Percentiles rank a stretch among this genome's conserved stretches.
phyloP scores from a whole-genome alignment of 2,329 filamentous ascomycete species.

The Sordariomycetes sp. region DNA sequence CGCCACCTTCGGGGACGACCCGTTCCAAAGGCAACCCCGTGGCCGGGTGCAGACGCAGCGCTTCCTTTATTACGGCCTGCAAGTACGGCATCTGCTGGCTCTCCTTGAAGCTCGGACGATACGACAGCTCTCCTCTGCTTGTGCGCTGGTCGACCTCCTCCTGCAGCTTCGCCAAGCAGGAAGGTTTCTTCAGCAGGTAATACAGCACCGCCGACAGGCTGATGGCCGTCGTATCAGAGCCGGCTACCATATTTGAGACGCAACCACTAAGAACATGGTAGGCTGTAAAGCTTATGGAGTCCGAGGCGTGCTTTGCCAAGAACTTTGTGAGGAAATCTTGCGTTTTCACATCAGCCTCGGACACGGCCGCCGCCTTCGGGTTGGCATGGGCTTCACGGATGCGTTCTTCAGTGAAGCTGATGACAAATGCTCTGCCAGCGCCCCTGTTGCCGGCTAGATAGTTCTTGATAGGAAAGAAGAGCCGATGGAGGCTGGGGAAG shows the following conservation, averaged over 20 bases:
- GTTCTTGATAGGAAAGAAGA: conserved; percentile 10
- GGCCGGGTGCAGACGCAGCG: conserved; percentile 38
- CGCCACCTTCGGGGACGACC: conserved; percentile 33
- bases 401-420: conserved; percentile 16
- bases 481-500: conserved; percentile 37
- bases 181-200: conserved; percentile 25
- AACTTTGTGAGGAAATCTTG: conserved; percentile 12
- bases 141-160: conserved; percentile 12
- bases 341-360: conserved; percentile 4
- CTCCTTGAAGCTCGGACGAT: conserved; percentile 21
- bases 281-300: conserved; percentile 29
- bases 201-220: conserved; percentile 34
- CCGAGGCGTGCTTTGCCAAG: conserved; percentile 25
- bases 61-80: conserved; percentile 44
- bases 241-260: conserved; percentile 24
- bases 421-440: conserved; percentile 14
- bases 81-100: conserved; percentile 36
- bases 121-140: conserved; percentile 7
- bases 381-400: conserved; percentile 12
- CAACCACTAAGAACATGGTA: conserved; percentile 19
- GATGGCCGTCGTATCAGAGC: conserved; percentile 37
- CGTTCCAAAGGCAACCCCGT: conserved; percentile 39
- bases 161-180: conserved; percentile 11
- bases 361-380: conserved; percentile 4
- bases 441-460: conserved; percentile 10